Evolutionary conservation across 1,284 basidiomycete genomes (phyloP), one percentile per base, ranked within the genome.

Genomic region (Irpex lacteus): DNA sequence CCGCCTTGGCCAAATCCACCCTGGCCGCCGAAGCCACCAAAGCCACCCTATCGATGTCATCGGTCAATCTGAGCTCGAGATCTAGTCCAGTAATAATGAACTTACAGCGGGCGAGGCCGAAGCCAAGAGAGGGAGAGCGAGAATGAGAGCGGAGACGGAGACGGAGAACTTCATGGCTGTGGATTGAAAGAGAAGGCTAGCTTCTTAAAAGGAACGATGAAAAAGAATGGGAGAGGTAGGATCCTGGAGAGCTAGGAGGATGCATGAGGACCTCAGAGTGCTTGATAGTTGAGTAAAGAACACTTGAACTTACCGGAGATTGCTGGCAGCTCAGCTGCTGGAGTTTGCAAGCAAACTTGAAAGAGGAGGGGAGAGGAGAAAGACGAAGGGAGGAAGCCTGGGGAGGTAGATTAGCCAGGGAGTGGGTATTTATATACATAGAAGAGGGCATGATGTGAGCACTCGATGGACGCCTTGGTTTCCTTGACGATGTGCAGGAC

Each of bases 91-190:
- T 34, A 3, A 11, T 26, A 60, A 53, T 55, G 15, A n/a, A 66
- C 69, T 66, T 64, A 74, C 70, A 63, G 78, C 73, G 40, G 80
- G 78, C 59, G 74, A 68, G 57, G 81, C 83, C 65, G 71, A 73
- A n/a, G 76, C 74, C 64, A 85, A 64, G 60, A 81, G 69, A 50
- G 84, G 79, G 60, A 84, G 71, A 67, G 82, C 60, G 65, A 81
- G 70, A 64, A 83, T 67, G 66, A 82, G 69, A 60, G 79, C 68
- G 44, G 81, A 75, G 65, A 83, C 66, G 56, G 77, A 73, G 66
- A 73, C 71, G 38, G 80, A 77, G 76, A 85, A 80, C 78, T 82
- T 85, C 85, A 87, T 87, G 71, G 68, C 76, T 71, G 68, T 44
- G 60, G 60, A 26, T 26, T 52, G 66, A 63, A 61, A 68, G 65